A percentile compares a stretch with the other conserved stretches of the same genome.
Conservation (phyloP, 2,329 filamentous ascomycete genomes). For the Arthrobotrys conoides region DNA sequence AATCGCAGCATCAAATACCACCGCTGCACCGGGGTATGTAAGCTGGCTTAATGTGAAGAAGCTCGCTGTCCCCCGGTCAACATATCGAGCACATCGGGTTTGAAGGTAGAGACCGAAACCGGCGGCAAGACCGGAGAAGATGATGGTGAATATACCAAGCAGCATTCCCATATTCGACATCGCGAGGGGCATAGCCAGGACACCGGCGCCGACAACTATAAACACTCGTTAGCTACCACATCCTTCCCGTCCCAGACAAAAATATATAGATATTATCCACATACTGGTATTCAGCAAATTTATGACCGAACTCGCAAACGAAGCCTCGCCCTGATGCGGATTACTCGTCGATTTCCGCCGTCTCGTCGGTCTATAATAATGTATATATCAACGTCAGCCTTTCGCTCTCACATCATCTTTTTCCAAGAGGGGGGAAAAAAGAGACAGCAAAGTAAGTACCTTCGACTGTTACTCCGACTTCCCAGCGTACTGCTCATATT, state of each 20-base stretch:
- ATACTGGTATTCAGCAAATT: constrained; percentile 96
- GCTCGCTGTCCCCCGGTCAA: constrained; percentile 87
- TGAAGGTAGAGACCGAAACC: constrained; percentile 96
- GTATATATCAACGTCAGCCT: constrained; percentile 32
- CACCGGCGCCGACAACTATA: constrained; percentile 90
- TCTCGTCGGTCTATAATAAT: constrained; percentile 37
- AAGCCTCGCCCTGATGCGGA: constrained; percentile 77
- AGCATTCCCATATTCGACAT: constrained; percentile 95
- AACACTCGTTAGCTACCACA: background rate
- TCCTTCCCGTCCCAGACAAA: background rate
- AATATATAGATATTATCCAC: constrained; percentile 62
- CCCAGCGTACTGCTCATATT: constrained; percentile 44
- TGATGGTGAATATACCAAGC: constrained; percentile 83
- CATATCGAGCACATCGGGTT: constrained; percentile 89
- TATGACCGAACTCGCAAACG: constrained; percentile 90
- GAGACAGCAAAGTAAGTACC: constrained; percentile 15
- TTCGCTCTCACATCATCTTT: background rate
- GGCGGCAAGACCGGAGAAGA: constrained; percentile 91
- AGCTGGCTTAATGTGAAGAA: constrained; percentile 98
- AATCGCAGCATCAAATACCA: constrained; percentile 95
- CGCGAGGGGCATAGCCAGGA: constrained; percentile 94
- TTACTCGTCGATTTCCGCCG: constrained; percentile 55
- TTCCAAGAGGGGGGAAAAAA: background rate
- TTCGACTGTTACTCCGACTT: constrained; percentile 56
- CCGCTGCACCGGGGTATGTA: constrained; percentile 94